Percentiles rank a stretch among this genome's conserved stretches.
Evolutionary conservation across 2,329 filamentous ascomycete species (phyloP).

Genomic region (Talaromyces sp.): DNA sequence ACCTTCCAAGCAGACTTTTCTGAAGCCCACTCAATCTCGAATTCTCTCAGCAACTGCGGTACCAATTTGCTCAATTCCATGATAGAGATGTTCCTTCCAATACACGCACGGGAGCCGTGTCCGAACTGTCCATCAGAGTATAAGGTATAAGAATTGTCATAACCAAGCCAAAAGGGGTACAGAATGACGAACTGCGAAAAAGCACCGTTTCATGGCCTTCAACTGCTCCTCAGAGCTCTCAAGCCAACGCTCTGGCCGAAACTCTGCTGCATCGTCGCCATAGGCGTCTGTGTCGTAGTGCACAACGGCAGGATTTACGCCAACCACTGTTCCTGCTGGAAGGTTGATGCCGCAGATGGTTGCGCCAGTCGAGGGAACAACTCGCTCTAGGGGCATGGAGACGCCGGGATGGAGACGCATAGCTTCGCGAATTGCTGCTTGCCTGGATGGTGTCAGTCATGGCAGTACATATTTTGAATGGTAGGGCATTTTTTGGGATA

Average conservation of each 20-base stretch:
- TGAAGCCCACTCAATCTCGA: background rate
- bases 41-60: background rate
- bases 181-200: background rate
- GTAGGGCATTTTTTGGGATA: too few species aligned
- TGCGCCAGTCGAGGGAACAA: background rate
- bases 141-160: background rate
- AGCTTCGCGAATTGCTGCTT: background rate
- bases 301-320: background rate
- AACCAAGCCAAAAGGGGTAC: background rate
- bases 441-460: background rate
- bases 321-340: background rate
- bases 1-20: background rate
- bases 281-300: background rate
- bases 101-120: background rate
- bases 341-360: background rate
- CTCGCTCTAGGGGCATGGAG: background rate
- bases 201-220: background rate
- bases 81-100: background rate
- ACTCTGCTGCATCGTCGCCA: background rate
- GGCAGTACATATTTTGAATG: too few species aligned
- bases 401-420: conserved; percentile 8
- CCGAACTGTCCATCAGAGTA: background rate
- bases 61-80: background rate
- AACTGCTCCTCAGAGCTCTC: background rate
- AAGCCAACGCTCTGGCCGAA: background rate